A percentile compares a stretch with the other conserved stretches of the same genome.
These are phyloP conservation scores for Geosmithia flava DNA, from an alignment of 2,329 filamentous ascomycete genomes.

Conservation along the genomic window DNA sequence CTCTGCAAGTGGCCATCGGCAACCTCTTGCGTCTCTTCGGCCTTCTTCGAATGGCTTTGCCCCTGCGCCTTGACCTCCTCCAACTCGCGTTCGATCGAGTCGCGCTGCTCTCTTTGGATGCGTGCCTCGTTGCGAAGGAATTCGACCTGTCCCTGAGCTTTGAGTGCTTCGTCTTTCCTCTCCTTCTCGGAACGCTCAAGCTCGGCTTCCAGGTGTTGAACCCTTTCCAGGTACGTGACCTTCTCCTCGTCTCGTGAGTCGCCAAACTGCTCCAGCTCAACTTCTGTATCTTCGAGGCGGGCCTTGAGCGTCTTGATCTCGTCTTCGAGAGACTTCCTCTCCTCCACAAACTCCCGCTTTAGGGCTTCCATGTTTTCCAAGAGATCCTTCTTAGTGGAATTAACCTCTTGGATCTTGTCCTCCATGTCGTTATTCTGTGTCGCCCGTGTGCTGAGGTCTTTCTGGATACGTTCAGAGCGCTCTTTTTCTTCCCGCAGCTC, in stretches of 20 bases:
- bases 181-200: constrained; percentile 51
- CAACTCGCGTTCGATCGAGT: constrained; percentile 44
- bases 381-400: constrained; percentile 86
- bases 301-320: constrained; percentile 68
- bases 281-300: constrained; percentile 78
- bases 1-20: constrained; percentile 38
- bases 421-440: constrained; percentile 49
- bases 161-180: constrained; percentile 42
- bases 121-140: constrained; percentile 49
- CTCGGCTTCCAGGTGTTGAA: constrained; percentile 58
- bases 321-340: constrained; percentile 69
- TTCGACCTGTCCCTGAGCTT: constrained; percentile 49
- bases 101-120: constrained; percentile 45
- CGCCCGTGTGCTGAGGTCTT: constrained; percentile 48
- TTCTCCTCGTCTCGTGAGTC: constrained; percentile 77
- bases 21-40: constrained; percentile 36
- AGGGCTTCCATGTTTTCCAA: constrained; percentile 90
- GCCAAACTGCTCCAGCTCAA: constrained; percentile 76
- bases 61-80: constrained; percentile 41
- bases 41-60: constrained; percentile 35
- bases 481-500: constrained; percentile 68
- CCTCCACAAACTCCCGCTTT: constrained; percentile 75
- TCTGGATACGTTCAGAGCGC: constrained; percentile 51
- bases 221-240: constrained; percentile 53
- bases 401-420: constrained; percentile 68